Evolutionary conservation across 345 rosid species (phyloP).

Genomic region (Salix exigua): DNA sequence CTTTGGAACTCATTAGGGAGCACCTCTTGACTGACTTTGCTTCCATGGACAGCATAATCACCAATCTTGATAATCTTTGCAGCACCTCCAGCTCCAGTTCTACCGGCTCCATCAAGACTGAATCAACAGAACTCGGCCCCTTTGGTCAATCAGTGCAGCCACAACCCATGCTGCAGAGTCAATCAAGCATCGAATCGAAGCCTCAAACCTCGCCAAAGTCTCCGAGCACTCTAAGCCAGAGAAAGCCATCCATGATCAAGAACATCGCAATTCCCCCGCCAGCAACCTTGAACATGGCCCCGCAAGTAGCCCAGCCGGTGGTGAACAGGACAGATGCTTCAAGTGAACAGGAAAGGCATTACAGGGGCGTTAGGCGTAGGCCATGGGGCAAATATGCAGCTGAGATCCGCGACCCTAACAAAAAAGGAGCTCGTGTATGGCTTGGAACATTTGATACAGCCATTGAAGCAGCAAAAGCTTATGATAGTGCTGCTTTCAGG

Average conservation of each 20-base stretch:
- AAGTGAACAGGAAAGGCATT: constrained; percentile 43
- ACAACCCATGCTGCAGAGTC: background rate
- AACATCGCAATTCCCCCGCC: constrained; percentile 43
- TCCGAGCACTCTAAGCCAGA: constrained; percentile 47
- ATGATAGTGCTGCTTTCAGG: constrained; percentile 76
- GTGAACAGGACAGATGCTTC: background rate
- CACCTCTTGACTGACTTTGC: constrained; percentile 57
- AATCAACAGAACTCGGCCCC: constrained; percentile 1
- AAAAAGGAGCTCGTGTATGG: constrained; percentile 83
- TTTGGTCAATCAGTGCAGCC: background rate
- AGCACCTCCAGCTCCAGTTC: background rate
- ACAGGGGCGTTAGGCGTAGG: constrained; percentile 78
- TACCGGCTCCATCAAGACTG: background rate
- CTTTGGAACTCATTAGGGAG: constrained; percentile 55
- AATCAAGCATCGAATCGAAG: constrained; percentile 6
- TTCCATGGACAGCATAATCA: constrained; percentile 36
- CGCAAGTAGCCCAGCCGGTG: background rate
- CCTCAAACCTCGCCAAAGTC: constrained; percentile 7
- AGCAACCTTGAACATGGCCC: background rate
- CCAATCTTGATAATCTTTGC: constrained; percentile 19
- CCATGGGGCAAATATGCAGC: constrained; percentile 95
- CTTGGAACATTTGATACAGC: constrained; percentile 86
- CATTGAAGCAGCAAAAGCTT: constrained; percentile 83
- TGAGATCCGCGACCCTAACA: constrained; percentile 86
- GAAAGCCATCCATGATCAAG: constrained; percentile 52